Percentiles rank a stretch among this genome's conserved stretches.
phyloP scores from a whole-genome alignment of 2,329 filamentous ascomycete species.

The Aspergillus cejpii region DNA sequence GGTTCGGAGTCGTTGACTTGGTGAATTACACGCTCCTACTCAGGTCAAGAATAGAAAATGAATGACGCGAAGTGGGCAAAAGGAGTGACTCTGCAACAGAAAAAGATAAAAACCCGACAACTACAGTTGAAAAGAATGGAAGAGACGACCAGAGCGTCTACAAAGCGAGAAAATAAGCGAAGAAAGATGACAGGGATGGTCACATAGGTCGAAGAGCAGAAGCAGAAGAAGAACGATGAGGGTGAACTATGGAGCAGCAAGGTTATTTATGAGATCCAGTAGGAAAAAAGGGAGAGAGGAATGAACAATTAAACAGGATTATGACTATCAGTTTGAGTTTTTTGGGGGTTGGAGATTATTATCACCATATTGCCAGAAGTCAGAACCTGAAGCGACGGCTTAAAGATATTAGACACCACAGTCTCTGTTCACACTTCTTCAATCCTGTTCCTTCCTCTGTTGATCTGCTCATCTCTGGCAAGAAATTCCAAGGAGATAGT shows the following conservation, averaged over 20 bases:
- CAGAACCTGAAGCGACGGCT: neutral
- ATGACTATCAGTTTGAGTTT: neutral
- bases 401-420: no score
- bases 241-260: neutral
- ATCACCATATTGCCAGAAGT: neutral
- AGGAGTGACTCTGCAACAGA: neutral
- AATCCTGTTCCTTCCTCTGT: neutral
- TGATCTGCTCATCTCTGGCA: neutral
- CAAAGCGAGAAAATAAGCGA: neutral
- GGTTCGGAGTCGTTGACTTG: neutral
- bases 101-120: neutral
- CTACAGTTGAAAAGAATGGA: neutral
- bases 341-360: neutral
- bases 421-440: neutral
- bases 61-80: neutral
- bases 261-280: neutral
- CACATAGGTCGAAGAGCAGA: neutral
- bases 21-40: neutral
- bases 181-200: neutral
- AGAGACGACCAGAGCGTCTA: neutral
- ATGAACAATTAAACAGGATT: neutral
- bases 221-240: neutral
- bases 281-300: neutral
- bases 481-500: neutral
- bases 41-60: neutral